These are phyloP conservation scores for Pyricularia pennisetigena DNA, from an alignment of 2,329 filamentous ascomycete species.

Conservation along the genomic window DNA sequence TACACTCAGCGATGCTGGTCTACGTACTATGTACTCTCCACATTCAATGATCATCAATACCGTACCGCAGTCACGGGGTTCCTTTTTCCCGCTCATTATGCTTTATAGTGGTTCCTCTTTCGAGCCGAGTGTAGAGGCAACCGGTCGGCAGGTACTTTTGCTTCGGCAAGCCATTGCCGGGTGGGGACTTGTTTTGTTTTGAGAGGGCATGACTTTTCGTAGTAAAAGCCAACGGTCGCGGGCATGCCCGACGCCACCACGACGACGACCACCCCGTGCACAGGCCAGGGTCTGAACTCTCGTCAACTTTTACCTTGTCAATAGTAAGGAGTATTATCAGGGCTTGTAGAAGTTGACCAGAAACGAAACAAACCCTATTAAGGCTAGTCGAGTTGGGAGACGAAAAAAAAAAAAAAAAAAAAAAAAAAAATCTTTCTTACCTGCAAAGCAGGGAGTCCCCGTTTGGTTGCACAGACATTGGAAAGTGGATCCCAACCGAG, in stretches of 20 bases:
- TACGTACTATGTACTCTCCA: not conserved
- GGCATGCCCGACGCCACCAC: not conserved
- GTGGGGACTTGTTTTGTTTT: not conserved
- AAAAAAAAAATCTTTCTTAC: too few relatives aligned
- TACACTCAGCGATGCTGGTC: not conserved
- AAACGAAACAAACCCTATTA: not conserved
- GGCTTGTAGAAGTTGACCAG: not conserved
- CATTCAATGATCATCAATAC: not conserved
- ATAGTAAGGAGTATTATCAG: not conserved
- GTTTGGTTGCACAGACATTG: not conserved
- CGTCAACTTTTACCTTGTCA: not conserved
- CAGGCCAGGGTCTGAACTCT: not conserved
- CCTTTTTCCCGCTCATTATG: not conserved
- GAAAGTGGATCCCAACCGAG: not conserved
- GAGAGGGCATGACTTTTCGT: not conserved
- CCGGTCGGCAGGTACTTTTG: not conserved
- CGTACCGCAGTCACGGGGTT: too few relatives aligned
- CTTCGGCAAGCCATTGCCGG: not conserved
- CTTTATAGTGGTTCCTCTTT: not conserved
- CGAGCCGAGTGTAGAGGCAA: not conserved
- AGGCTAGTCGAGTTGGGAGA: too few relatives aligned
- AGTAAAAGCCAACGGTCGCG: not conserved
- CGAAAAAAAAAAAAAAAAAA: too few relatives aligned
- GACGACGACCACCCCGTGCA: not conserved
- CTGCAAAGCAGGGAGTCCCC: too few relatives aligned